A percentile compares a stretch with the other conserved stretches of the same genome.
phyloP scores from a whole-genome alignment of 345 rosid species.

The Eucalyptus tenuipes region DNA sequence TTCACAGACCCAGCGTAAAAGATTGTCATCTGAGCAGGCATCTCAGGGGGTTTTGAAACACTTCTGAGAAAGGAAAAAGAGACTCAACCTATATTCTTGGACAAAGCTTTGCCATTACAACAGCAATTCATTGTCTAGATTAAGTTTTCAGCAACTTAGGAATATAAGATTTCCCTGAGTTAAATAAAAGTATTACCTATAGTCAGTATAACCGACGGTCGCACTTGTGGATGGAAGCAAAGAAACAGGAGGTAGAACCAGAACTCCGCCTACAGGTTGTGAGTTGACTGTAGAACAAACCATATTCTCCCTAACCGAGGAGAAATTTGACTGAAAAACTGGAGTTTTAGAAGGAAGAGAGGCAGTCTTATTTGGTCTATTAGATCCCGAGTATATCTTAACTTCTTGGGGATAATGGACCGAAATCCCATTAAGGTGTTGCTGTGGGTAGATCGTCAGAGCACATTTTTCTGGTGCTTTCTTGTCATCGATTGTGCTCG shows the following conservation, averaged over 20 bases:
- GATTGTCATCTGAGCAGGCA: slow-evolving; percentile 51
- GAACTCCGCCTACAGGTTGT: slow-evolving; percentile 34
- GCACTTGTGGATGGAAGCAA: slow-evolving; percentile 19
- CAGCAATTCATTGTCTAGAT: background rate
- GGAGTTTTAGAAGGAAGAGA: slow-evolving; percentile 32
- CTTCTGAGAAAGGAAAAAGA: slow-evolving; percentile 1
- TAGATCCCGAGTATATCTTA: slow-evolving; percentile 30
- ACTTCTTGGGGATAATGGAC: slow-evolving; percentile 18
- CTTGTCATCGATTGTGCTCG: slow-evolving; percentile 3
- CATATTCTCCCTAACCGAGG: slow-evolving; percentile 15
- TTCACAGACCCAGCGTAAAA: slow-evolving; percentile 63
- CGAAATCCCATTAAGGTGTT: slow-evolving; percentile 15
- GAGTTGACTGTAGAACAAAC: slow-evolving; percentile 7
- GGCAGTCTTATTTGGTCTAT: slow-evolving; percentile 25
- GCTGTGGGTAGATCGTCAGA: slow-evolving; percentile 6
- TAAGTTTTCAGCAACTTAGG: background rate
- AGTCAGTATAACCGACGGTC: slow-evolving; percentile 17
- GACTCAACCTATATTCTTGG: background rate
- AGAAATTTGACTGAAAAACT: slow-evolving; percentile 26
- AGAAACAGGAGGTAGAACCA: slow-evolving; percentile 11
- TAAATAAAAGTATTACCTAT: slow-evolving; percentile 12
- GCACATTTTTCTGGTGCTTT: slow-evolving; percentile 2
- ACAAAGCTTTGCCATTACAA: background rate
- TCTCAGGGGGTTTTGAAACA: slow-evolving; percentile 24
- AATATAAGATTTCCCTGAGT: background rate